A percentile compares a stretch with the other conserved stretches of the same genome.
These are phyloP conservation scores for Fusarium sp. DNA, from an alignment of 2,329 filamentous ascomycete species.

Conservation along the genomic window DNA sequence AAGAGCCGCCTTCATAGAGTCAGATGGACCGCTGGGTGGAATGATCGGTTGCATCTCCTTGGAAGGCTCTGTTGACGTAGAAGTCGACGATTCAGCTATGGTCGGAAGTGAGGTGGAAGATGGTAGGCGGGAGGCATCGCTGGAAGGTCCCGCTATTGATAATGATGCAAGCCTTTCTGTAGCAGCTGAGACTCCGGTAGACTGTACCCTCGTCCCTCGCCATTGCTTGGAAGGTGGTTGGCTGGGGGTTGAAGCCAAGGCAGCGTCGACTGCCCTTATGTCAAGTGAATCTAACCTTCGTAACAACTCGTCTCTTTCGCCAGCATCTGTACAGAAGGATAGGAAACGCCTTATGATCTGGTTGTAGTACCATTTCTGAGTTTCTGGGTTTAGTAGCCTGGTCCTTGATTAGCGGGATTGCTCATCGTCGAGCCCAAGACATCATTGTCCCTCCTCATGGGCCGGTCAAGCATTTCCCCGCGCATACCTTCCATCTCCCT, in stretches of 20 bases:
- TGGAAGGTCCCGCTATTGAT: background rate
- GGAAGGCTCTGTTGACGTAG: constrained; percentile 11
- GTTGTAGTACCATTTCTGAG: constrained; percentile 86
- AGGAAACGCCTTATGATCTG: constrained; percentile 91
- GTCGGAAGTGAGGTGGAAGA: background rate
- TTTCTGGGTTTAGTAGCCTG: constrained; percentile 78
- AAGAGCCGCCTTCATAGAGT: constrained; percentile 26
- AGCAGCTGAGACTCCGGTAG: background rate
- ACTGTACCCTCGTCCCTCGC: background rate
- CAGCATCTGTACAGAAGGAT: constrained; percentile 82
- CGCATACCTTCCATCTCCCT: constrained; percentile 83
- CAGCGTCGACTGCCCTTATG: constrained; percentile 26
- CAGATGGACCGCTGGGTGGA: constrained; percentile 22
- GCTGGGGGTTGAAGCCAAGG: constrained; percentile 12
- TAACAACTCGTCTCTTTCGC: constrained; percentile 78
- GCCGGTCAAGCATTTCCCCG: background rate
- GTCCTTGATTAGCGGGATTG: constrained; percentile 1
- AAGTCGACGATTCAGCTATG: constrained; percentile 5
- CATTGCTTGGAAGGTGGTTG: constrained; percentile 17
- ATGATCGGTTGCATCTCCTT: constrained; percentile 18
- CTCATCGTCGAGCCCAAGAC: background rate
- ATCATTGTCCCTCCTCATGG: background rate
- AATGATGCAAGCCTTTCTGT: background rate
- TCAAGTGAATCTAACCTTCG: constrained; percentile 76
- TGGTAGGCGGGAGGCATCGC: background rate